These are phyloP conservation scores for Peronospora farinosa DNA, from an alignment of 352 stramenopile genomes.

Conservation along the genomic window DNA sequence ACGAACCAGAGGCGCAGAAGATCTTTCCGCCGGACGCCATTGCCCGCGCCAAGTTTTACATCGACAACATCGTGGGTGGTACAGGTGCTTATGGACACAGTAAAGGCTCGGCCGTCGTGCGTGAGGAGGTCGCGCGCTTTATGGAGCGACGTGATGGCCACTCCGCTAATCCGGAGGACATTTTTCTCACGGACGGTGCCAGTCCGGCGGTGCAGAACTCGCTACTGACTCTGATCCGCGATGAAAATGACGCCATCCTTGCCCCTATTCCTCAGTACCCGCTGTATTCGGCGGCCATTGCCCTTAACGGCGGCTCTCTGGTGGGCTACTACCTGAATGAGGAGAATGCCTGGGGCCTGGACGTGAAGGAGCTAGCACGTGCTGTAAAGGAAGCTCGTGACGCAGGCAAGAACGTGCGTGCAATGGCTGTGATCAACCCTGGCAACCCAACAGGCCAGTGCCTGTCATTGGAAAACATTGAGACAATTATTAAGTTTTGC, in stretches of 20 bases:
- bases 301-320: conserved; percentile 90
- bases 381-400: conserved; percentile 83
- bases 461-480: conserved; percentile 81
- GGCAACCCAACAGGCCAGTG: conserved; percentile 97
- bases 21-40: conserved; percentile 87
- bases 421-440: conserved; percentile 99
- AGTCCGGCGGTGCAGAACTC: conserved; percentile 92
- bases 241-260: conserved; percentile 87
- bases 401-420: conserved; percentile 89
- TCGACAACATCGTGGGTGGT: conserved; percentile 80
- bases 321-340: conserved; percentile 98
- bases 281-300: conserved; percentile 97
- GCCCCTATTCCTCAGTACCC: conserved; percentile 99
- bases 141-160: conserved; percentile 86
- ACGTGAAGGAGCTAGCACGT: conserved; percentile 85
- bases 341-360: conserved; percentile 87
- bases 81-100: conserved; percentile 91
- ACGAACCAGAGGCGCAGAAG: conserved; percentile 65
- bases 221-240: conserved; percentile 87
- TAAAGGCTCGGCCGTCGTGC: conserved; percentile 83
- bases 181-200: conserved; percentile 97
- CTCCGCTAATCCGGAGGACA: conserved; percentile 88
- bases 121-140: conserved; percentile 88
- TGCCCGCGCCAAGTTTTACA: conserved; percentile 81
- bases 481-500: conserved; percentile 95